Evolutionary conservation across 2,329 filamentous ascomycete species (phyloP).

Genomic region (Plectosphaerella cucumerina): DNA sequence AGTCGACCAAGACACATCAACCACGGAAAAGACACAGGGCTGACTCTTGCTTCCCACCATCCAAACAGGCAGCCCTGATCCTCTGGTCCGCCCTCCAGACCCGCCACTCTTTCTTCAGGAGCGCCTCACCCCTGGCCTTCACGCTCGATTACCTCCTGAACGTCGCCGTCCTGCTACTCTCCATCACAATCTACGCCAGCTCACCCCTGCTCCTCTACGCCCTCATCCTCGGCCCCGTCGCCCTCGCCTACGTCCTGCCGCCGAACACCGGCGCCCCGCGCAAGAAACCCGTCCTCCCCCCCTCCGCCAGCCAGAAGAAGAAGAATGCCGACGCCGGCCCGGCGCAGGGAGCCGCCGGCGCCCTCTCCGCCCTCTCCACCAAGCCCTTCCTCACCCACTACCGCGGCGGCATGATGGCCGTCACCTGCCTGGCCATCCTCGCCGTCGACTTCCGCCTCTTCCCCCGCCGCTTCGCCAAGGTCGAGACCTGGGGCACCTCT

Average conservation of each 20-base stretch:
- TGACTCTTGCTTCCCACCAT: conserved; percentile 14
- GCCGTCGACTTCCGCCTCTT: conserved; percentile 95
- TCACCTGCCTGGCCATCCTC: conserved; percentile 88
- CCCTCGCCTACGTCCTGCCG: conserved; percentile 55
- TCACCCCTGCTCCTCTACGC: conserved; percentile 69
- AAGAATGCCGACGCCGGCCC: conserved; percentile 8
- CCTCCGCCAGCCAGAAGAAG: conserved; percentile 24
- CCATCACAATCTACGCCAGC: conserved; percentile 78
- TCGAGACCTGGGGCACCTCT: conserved; percentile 99
- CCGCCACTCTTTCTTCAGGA: conserved; percentile 77
- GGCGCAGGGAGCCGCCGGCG: conserved; percentile 11
- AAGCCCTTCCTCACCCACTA: conserved; percentile 94
- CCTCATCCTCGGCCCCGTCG: conserved; percentile 68
- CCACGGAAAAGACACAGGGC: conserved; percentile 14
- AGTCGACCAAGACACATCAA: no score
- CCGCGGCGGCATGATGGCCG: conserved; percentile 84
- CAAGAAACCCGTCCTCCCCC: conserved; percentile 47
- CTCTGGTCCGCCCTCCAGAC: conserved; percentile 88
- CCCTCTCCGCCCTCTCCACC: conserved; percentile 59
- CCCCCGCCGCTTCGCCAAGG: conserved; percentile 91
- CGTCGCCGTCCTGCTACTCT: conserved; percentile 74
- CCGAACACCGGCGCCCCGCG: conserved; percentile 30
- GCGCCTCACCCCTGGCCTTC: conserved; percentile 64
- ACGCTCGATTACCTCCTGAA: conserved; percentile 85
- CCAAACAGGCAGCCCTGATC: conserved; percentile 66